These are phyloP conservation scores for Avena insularis DNA, from an alignment of 176 grass and related monocot species.

Conservation along the genomic window DNA sequence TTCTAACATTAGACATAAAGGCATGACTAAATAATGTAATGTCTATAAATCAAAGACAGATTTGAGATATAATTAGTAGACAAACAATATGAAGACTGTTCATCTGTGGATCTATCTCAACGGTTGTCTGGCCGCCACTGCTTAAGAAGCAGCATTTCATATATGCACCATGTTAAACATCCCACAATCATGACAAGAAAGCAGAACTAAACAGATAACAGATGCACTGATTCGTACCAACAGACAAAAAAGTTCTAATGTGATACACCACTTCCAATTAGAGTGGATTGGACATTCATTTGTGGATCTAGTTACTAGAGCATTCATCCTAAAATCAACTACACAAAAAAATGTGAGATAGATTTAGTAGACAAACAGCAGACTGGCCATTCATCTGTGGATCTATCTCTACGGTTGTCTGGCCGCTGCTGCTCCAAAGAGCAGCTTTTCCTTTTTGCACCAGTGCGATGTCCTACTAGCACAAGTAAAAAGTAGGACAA, in stretches of 20 bases:
- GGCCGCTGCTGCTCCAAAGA: slow-evolving; percentile 47
- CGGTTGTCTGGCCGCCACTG: slow-evolving; percentile 85
- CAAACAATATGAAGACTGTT: slow-evolving; percentile 55
- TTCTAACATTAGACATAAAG: background rate
- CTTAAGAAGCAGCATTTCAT: slow-evolving; percentile 53
- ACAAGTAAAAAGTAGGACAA: slow-evolving; percentile 35
- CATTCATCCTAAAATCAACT: background rate
- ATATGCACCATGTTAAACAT: slow-evolving; percentile 52
- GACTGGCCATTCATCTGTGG: slow-evolving; percentile 60
- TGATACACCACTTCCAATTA: background rate
- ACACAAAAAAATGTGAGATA: slow-evolving; percentile 56
- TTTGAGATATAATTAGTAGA: slow-evolving; percentile 84
- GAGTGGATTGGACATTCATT: no score
- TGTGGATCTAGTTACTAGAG: no score
- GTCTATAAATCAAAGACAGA: slow-evolving; percentile 7
- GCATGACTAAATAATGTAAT: background rate
- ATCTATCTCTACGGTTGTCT: slow-evolving; percentile 89
- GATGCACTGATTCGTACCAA: slow-evolving; percentile 14
- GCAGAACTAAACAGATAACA: slow-evolving; percentile 28
- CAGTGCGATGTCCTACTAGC: slow-evolving; percentile 47
- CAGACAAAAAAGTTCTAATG: background rate
- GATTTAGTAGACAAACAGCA: slow-evolving; percentile 76
- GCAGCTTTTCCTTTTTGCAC: slow-evolving; percentile 65
- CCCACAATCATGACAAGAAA: slow-evolving; percentile 39
- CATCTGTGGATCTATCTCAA: slow-evolving; percentile 83